Base-by-base conservation (phyloP, 805 yeast genomes). In the Pichia ethanolica region DNA sequence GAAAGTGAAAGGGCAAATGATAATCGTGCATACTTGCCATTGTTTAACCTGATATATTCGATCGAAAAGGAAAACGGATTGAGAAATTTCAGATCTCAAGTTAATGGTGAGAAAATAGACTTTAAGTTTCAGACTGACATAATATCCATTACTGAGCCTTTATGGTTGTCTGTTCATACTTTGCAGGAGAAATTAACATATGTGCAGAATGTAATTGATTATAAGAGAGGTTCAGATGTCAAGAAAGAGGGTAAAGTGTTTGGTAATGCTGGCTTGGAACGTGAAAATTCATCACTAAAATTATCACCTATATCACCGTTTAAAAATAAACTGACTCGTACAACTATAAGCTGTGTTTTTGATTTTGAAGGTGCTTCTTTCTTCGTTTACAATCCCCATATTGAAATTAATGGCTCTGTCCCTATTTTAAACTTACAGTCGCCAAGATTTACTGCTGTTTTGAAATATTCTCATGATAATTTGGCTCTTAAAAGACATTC, bases 331-430 rank as follows among this genome's bases (percentile, higher is more conserved):
- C 13, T 9, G 7, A 49, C 20, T n/a, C 30, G 37, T 39, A 56
- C 54, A 4, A 72, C 77, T 0, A 64, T 85, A 11, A 79, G 75
- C 39, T 76, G 81, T 53, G 62, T 69, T 4, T 74, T 81, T 50
- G 71, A 69, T 7, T 86, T 82, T 69, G 89, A 80, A 6, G 95
- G 93, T 49, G 87, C 91, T 25, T 75, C 73, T 7, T 77, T 86
- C 7, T 60, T 67, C 48, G 63, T 79, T n/a, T 69, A 71, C 46
- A 69, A 73, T 42, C 65, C 73, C 8, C 77, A 75, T 42, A 68
- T 73, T 35, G 75, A 68, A 9, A 58, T 69, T 4, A 61, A 66
- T 20, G 68, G 69, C 2, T 66, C 65, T 13, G 53, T 59, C 3
- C 74, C 88, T 0, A 74, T 86, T 0, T 69, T 90, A 13, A 75